Evolutionary conservation across 2,329 filamentous ascomycete species (phyloP), one percentile per base, ranked within the genome.

Genomic region (Keithomyces neogunnii): DNA sequence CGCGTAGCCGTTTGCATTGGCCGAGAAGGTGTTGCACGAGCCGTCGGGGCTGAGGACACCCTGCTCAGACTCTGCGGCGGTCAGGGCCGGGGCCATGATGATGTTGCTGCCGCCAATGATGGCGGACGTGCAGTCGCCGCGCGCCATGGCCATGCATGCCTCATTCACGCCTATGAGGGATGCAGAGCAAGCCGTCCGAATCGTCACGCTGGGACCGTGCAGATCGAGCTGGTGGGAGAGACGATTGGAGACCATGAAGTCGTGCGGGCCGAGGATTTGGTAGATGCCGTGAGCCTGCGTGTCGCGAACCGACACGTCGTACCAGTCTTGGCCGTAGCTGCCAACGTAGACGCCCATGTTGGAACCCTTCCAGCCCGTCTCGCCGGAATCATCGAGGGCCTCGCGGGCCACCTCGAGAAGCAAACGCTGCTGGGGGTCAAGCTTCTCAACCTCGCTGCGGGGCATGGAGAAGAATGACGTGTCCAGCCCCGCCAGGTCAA

Each of bases 1-100:
- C 0, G 66, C 74, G 51, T 78, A 81, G 0, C 78, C 78, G 49
- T 76, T 66, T 0, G 74, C 77, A 6, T 63, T 59, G 2, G 66
- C 62, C 42, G 75, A 73, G 52, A 73, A 76, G 1, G 63, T 63
- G 47, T 65, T 60, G 44, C 61, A 60, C 31, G 63, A 53, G 31
- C 64, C 68, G 1, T 62, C 58, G 1, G 62, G 58, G 3, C 66
- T 68, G 4, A 75, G 57, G 0, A 73, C 60, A 1, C 67, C 66
- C 35, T 69, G 60, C 36, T 67, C 61, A 2, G 61, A 59, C 59
- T 71, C 62, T 19, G 56, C 55, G 0, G 57, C 54, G 0, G 55
- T 52, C 46, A 59, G 55, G 1, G 59, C 55, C 0, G 66, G 67
- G 1, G 48, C 53, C 3, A 68, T 43, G 26, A 70, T 60, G 1